Evolutionary conservation across 192 early-diverging fungal species (phyloP).

Genomic region (Linderina pennispora): DNA sequence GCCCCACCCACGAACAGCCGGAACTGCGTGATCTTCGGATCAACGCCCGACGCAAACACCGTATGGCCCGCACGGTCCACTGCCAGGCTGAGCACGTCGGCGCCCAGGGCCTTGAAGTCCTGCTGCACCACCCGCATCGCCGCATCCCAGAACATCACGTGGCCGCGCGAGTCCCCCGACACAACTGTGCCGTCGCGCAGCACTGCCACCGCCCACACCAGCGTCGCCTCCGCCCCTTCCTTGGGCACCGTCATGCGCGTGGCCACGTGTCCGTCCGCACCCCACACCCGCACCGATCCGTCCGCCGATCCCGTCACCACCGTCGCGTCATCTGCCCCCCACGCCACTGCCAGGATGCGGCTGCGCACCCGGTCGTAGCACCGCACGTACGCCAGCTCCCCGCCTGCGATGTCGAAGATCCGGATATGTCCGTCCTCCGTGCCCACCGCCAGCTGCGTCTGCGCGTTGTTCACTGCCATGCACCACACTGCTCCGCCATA

Average conservation of each 20-base stretch:
- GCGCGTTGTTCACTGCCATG: slow-evolving; percentile 72
- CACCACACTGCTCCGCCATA: slow-evolving; percentile 94
- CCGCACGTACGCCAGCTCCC: slow-evolving; percentile 57
- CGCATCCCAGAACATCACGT: slow-evolving; percentile 86
- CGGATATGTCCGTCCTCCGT: slow-evolving; percentile 91
- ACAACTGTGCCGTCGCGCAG: slow-evolving; percentile 72
- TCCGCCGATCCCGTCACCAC: slow-evolving; percentile 83
- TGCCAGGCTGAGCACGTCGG: slow-evolving; percentile 85
- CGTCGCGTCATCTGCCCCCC: slow-evolving; percentile 62
- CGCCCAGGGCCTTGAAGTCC: slow-evolving; percentile 67
- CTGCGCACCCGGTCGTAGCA: slow-evolving; percentile 57
- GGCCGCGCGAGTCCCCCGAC: slow-evolving; percentile 85
- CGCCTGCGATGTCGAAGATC: slow-evolving; percentile 78
- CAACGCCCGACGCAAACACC: slow-evolving; percentile 87
- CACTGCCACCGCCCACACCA: slow-evolving; percentile 79
- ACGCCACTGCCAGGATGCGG: slow-evolving; percentile 82
- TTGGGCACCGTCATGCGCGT: slow-evolving; percentile 74
- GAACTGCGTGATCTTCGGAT: slow-evolving; percentile 78
- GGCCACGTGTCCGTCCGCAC: slow-evolving; percentile 48
- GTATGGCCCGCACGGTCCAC: slow-evolving; percentile 53
- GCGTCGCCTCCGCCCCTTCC: slow-evolving; percentile 63
- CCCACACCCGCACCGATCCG: slow-evolving; percentile 69
- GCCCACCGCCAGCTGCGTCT: slow-evolving; percentile 77
- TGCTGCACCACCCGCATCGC: slow-evolving; percentile 60
- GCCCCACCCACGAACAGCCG: slow-evolving; percentile 35